Percentiles rank a stretch among this genome's conserved stretches.
Conservation (phyloP, 495 filamentous ascomycete species). For the Tricharina praecox region DNA sequence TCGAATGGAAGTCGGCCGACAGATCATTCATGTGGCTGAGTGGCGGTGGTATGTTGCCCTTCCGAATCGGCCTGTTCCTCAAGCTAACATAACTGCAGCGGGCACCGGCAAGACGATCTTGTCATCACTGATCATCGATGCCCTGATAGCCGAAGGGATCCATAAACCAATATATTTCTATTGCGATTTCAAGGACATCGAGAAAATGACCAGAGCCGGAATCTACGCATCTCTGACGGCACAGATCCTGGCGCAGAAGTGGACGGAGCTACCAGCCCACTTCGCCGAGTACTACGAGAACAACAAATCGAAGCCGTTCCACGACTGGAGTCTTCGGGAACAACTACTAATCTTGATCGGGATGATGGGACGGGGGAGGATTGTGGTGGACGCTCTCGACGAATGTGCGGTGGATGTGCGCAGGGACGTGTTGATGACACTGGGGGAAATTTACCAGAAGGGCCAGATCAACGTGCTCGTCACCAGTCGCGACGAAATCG, state of each 20-base stretch:
- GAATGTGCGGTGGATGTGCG: not conserved
- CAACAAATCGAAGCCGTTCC: not conserved
- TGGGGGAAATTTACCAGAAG: not conserved
- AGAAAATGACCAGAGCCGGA: not conserved
- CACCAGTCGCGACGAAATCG: constrained; percentile 11
- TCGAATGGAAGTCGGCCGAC: not conserved
- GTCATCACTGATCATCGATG: not conserved
- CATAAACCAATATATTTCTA: not conserved
- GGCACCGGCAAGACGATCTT: constrained; percentile 12
- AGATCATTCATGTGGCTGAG: not conserved
- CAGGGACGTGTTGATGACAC: not conserved
- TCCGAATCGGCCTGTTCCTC: not conserved
- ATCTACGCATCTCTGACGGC: not conserved
- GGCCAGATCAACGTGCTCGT: constrained; percentile 5
- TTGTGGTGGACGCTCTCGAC: not conserved
- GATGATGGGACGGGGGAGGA: not conserved
- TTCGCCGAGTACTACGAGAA: not conserved
- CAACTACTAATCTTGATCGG: not conserved
- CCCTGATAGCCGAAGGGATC: not conserved
- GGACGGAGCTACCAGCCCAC: not conserved
- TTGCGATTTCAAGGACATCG: not conserved
- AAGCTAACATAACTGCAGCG: not conserved
- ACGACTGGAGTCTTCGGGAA: not conserved
- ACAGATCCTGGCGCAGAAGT: not conserved
- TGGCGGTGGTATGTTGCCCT: not conserved